Evolutionary conservation across 371 early-diverging fungal species (phyloP).

Genomic region (Circinella minor): DNA sequence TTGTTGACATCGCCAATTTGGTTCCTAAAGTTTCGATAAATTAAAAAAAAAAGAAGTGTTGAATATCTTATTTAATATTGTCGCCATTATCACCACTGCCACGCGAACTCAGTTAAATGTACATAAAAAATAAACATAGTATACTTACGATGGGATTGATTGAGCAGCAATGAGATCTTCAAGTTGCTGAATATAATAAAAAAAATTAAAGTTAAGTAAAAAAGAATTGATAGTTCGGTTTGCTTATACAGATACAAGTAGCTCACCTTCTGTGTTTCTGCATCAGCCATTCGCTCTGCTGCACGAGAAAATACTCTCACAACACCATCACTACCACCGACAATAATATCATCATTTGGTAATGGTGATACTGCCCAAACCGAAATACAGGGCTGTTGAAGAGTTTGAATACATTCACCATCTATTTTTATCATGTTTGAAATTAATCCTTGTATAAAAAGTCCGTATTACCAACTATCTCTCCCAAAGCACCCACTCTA

Average conservation of each 20-base stretch:
- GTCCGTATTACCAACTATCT: too few species aligned
- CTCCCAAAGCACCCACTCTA: too few species aligned
- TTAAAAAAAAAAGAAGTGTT: slow-evolving; percentile 42
- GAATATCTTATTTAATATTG: neutral
- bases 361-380: slow-evolving; percentile 88
- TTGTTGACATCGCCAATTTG: slow-evolving; percentile 90
- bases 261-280: slow-evolving; percentile 55
- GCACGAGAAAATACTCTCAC: slow-evolving; percentile 83
- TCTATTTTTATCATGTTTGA: slow-evolving; percentile 35
- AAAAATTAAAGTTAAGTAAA: neutral
- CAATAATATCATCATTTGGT: slow-evolving; percentile 87
- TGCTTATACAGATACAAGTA: too few species aligned
- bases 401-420: slow-evolving; percentile 75
- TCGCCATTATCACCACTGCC: too few species aligned
- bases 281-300: slow-evolving; percentile 64
- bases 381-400: slow-evolving; percentile 87
- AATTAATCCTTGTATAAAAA: neutral
- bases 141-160: slow-evolving; percentile 76
- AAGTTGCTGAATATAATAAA: slow-evolving; percentile 40
- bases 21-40: slow-evolving; percentile 52
- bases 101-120: too few species aligned
- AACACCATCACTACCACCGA: slow-evolving; percentile 85
- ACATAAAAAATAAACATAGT: neutral
- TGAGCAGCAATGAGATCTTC: slow-evolving; percentile 77
- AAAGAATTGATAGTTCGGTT: too few species aligned